Percentiles rank a stretch among this genome's conserved stretches.
phyloP scores from a whole-genome alignment of 257 asterid species.

The Jasminum sambac region DNA sequence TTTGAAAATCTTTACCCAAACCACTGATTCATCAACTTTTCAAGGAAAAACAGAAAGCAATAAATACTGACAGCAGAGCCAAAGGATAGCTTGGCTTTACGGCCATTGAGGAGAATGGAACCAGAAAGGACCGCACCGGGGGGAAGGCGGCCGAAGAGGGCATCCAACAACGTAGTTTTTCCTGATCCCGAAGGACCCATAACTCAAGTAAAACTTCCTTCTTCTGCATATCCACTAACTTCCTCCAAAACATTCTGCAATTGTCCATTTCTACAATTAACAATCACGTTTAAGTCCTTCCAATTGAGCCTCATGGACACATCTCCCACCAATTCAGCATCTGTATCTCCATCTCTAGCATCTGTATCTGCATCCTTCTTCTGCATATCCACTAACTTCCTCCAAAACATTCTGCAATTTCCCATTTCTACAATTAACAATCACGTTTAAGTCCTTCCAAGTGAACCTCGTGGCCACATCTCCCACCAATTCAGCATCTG shows the following conservation, averaged over 20 bases:
- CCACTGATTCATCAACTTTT: too few species aligned
- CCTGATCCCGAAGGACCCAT: constrained; percentile 99
- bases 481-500: constrained; percentile 76
- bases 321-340: constrained; percentile 55
- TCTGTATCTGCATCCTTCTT: too few species aligned
- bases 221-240: constrained; percentile 84
- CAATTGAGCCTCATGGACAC: constrained; percentile 85
- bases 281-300: constrained; percentile 84
- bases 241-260: constrained; percentile 75
- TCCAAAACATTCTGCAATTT: constrained; percentile 80
- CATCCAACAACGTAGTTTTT: constrained; percentile 85
- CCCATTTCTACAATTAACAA: constrained; percentile 72
- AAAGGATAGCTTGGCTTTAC: constrained; percentile 75
- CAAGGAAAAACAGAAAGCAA: not conserved
- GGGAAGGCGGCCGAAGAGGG: constrained; percentile 85
- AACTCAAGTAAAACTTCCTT: constrained; percentile 85
- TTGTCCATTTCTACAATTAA: constrained; percentile 70
- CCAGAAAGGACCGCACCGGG: constrained; percentile 90
- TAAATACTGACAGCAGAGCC: constrained; percentile 76
- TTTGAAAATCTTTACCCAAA: too few species aligned
- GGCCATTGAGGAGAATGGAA: constrained; percentile 76
- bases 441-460: constrained; percentile 84
- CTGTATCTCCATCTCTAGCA: too few species aligned
- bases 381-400: too few species aligned
- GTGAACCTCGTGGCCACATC: constrained; percentile 85